phyloP scores from a whole-genome alignment of 1,139 yeast genomes.

The Geotrichum reessii region DNA sequence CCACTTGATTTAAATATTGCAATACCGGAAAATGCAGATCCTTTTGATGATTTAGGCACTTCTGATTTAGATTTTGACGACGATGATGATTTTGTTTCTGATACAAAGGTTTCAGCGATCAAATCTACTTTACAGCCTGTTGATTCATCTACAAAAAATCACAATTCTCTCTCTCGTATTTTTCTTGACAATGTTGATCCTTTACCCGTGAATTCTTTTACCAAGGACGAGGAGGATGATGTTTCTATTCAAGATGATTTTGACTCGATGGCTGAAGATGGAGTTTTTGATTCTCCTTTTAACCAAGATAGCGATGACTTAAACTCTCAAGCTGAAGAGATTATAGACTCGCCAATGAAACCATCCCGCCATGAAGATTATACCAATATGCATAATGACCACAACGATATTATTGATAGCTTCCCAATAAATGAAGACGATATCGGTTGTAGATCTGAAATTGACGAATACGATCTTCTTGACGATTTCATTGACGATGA shows the following conservation, averaged over 20 bases:
- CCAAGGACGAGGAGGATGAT: not conserved
- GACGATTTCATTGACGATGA: not conserved
- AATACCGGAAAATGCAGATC: not conserved
- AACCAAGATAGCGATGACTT: not conserved
- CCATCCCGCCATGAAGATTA: not conserved
- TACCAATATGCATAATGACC: not conserved
- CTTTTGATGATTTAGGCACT: not conserved
- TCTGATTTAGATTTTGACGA: slow-evolving; percentile 7
- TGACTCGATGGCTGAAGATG: not conserved
- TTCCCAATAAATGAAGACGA: not conserved
- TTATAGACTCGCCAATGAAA: not conserved
- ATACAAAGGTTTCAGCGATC: not conserved
- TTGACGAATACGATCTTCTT: not conserved
- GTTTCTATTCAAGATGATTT: not conserved
- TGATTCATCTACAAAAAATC: not conserved
- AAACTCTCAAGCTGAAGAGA: not conserved
- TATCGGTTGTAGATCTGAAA: not conserved
- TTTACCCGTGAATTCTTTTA: not conserved
- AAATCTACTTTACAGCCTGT: not conserved
- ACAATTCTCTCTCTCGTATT: not conserved
- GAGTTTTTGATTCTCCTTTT: not conserved
- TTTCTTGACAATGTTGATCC: not conserved
- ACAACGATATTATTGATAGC: not conserved
- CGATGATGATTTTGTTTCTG: slow-evolving; percentile 4
- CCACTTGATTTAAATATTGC: not conserved